Evolutionary conservation across 306 rosid species (phyloP).

Genomic region (Inga laurina): DNA sequence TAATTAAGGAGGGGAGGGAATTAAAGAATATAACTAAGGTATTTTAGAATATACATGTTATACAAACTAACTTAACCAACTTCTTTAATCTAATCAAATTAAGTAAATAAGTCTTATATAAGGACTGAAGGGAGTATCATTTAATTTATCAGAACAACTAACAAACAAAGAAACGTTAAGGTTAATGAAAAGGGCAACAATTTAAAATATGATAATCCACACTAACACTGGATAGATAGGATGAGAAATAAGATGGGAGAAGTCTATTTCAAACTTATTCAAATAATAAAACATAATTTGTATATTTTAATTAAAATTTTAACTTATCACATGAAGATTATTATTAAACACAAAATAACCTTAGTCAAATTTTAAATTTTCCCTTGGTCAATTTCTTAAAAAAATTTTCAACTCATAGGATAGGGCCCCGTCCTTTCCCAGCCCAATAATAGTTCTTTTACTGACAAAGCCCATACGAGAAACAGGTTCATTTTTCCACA

Average conservation of each 20-base stretch:
- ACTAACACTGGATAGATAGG: not conserved
- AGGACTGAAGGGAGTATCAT: fast-evolving
- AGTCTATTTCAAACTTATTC: not conserved
- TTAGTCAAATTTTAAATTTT: not conserved
- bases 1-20: too few relatives aligned
- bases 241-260: not conserved
- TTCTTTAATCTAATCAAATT: too few relatives aligned
- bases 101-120: too few relatives aligned
- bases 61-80: too few relatives aligned
- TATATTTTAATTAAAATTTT: not conserved
- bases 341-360: not conserved
- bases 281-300: not conserved
- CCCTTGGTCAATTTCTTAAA: too few relatives aligned
- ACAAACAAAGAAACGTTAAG: not conserved
- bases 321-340: not conserved
- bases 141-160: not conserved
- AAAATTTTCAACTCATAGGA: not conserved
- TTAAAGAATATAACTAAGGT: too few relatives aligned
- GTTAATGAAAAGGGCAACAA: not conserved
- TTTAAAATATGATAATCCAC: not conserved
- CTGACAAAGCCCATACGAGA: not conserved
- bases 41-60: too few relatives aligned
- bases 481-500: not conserved
- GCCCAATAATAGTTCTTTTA: not conserved
- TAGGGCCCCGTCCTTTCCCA: not conserved